Evolutionary conservation across 768 basidiomycete genomes (phyloP), one percentile per base, ranked within the genome.

Genomic region (Lentinula boryana): DNA sequence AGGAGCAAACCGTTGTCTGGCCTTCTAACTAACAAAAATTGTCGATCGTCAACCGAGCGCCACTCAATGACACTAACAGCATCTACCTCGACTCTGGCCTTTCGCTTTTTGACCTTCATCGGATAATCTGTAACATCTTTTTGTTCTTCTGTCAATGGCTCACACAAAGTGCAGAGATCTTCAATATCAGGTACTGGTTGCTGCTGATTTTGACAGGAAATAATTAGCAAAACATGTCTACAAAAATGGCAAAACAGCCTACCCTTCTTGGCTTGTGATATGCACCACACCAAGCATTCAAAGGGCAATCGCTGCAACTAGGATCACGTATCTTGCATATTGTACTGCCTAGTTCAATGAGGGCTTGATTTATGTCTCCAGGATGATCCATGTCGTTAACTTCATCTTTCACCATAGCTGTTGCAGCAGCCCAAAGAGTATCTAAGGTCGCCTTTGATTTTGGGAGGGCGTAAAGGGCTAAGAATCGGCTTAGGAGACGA

Each of bases 311-410:
- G 16, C 66, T 73, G 67, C 95, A 98, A 18, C 75, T 72, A 9
- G 95, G 95, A 63, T 89, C 84, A 63, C 84, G 86, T 44, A 91
- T 87, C 71, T 89, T 94, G 76, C 95, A 98, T 2, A 97, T 83
- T 3, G 93, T 96, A 69, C 91, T 91, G 53, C 95, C 95, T 6
- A 98, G 84, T 69, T 98, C 95, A 70, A 98, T 98, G 55, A 98
- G 78, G 13, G 91, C 94, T 74, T 97, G 90, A 68, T 96, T 96
- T 64, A 95, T 79, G 69, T 95, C 91, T 16, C 94, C 93, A 0
- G 93, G 83, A 63, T 80, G 71, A 36, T 81, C 78, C 53, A 41
- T 56, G 63, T 38, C n/a, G 4, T 31, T 33, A 50, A n/a, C 33
- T 13, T 49, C 40, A 27, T n/a, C 65, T 68, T 76, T 43, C 9